These are phyloP conservation scores for Alternaria viburni DNA, from an alignment of 2,329 filamentous ascomycete species.

Conservation along the genomic window DNA sequence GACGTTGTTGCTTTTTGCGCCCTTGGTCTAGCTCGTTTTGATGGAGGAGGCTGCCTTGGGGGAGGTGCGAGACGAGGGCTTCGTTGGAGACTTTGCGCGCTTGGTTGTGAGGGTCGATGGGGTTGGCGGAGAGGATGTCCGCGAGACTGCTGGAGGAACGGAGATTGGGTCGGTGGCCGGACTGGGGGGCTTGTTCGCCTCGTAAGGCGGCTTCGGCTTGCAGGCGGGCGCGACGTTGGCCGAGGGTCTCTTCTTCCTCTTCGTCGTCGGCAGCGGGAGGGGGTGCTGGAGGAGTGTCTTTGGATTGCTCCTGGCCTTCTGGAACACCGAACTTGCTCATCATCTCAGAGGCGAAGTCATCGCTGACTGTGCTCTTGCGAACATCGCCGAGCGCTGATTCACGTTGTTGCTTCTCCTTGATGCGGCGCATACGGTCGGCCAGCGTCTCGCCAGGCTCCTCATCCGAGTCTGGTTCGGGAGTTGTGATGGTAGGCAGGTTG, in stretches of 20 bases:
- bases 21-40: constrained; percentile 47
- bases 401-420: constrained; percentile 65
- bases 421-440: constrained; percentile 67
- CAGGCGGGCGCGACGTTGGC: constrained; percentile 75
- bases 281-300: constrained; percentile 33
- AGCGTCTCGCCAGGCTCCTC: constrained; percentile 67
- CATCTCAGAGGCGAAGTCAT: constrained; percentile 72
- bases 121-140: constrained; percentile 65
- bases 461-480: constrained; percentile 37
- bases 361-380: constrained; percentile 62
- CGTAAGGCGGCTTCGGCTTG: constrained; percentile 70
- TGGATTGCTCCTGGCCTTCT: constrained; percentile 22
- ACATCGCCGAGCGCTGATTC: constrained; percentile 50
- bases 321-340: constrained; percentile 55
- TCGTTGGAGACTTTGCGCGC: constrained; percentile 48
- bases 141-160: constrained; percentile 63
- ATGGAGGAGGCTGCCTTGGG: constrained; percentile 51
- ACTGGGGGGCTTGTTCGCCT: constrained; percentile 35
- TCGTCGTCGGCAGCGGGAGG: constrained; percentile 15
- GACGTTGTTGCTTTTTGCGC: constrained; percentile 43
- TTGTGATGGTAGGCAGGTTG: constrained; percentile 37
- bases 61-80: constrained; percentile 40
- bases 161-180: constrained; percentile 43
- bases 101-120: constrained; percentile 46
- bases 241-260: constrained; percentile 73